Evolutionary conservation across 2,329 filamentous ascomycete genomes (phyloP), one percentile per base, ranked within the genome.

Genomic region (Colletotrichum trifolii): DNA sequence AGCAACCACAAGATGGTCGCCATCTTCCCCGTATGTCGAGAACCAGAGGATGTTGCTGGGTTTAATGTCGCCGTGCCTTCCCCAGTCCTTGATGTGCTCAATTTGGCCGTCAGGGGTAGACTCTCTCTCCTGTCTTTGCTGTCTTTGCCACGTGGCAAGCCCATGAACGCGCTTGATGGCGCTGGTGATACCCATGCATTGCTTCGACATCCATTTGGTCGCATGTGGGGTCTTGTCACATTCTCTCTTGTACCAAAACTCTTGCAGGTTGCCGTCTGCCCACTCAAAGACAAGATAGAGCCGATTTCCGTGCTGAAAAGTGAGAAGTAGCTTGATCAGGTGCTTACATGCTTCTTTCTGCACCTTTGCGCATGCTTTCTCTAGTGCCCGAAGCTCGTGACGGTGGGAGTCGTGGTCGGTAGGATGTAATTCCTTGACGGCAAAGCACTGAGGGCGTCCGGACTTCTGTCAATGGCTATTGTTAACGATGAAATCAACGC

Each of bases 241-340:
- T 34, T 8, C 13, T 6, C 42, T 35, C 10, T 17, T 13, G 8
- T 53, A 25, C 64, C 64, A 66, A 38, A 64, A 64, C 13, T 69
- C 40, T 12, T 35, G 13, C 4, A 70, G 48, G 34, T 68, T 70
- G 5, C 66, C 66, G 39, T 70, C 62, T 17, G 67, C 68, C 65
- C 65, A 70, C 38, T 66, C 61, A 11, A 70, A 70, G 5, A 69
- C 25, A 8, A 70, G 53, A 46, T 60, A 70, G 3, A 11, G 60
- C 36, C 11, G 47, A 0, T 57, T 43, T 0, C 67, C 55, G 12
- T 68, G 52, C 36, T 62, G 45, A 13, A 64, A 67, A 3, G 61
- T 67, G 3, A 69, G 40, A 5, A 69, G 59, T 9, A 67, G 52
- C 13, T 68, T 65, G 15, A 67, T 54, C 2, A 69, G 49, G 34